Base-by-base conservation (phyloP, 805 yeast species). In the Wickerhamiella sorbophila region DNA sequence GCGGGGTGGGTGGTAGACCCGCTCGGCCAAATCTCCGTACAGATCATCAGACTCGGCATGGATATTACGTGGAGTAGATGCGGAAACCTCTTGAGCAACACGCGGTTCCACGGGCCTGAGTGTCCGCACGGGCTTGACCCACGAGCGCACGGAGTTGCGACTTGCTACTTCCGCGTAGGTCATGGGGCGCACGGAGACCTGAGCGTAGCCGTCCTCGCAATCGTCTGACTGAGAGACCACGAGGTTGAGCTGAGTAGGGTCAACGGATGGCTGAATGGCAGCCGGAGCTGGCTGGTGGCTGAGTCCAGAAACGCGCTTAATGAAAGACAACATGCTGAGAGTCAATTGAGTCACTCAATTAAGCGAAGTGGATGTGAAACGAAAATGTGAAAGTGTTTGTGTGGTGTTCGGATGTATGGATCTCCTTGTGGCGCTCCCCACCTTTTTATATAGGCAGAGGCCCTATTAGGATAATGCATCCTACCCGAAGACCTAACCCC, bases 151-250 rank as follows among this genome's bases (percentile, higher is more conserved):
- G 21, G 44, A 45, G 20, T 46, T 31, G 45, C 50, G 42, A 1
- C 66, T 55, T 10, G 73, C 73, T 19, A 66, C 74, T 57, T 72
- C 77, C 10, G 75, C 75, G 51, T 72, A 72, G 6, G 75, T 68
- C 51, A 71, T 54, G 42, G 66, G 62, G 41, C 74, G 66, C 33
- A 70, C 54, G 38, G 64, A 64, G 41, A 72, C 66, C 40, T 63
- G 65, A 19, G 72, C 62, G 49, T 67, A 71, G 40, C 65, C 74
- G 40, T 60, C 66, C 9, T 56, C 61, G 24, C 33, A 37, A 38
- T 54, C 52, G 35, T 44, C 41, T 32, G 39, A 33, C 21, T 44
- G 44, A 3, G 54, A 40, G 10, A 52, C 56, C 17, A 44, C 31
- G 36, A 24, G 29, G 29, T 24, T 6, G 10, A 10, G n/a, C 8